phyloP scores from a whole-genome alignment of 2,329 filamentous ascomycete genomes.

The Epichloe scottii region DNA sequence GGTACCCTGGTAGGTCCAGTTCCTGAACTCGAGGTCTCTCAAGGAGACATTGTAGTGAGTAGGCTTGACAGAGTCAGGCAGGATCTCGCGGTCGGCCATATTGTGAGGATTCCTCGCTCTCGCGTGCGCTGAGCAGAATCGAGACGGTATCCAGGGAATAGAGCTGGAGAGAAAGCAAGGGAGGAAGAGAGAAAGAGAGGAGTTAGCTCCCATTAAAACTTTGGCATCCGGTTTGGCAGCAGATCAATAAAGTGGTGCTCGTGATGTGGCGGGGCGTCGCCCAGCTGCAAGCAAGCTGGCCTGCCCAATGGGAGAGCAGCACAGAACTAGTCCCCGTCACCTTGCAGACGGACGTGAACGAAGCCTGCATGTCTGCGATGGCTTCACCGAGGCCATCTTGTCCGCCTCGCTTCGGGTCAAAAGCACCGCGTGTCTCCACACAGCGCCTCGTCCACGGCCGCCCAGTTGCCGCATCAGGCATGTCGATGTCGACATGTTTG shows the following conservation, averaged over 20 bases:
- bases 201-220: not conserved
- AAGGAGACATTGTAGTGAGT: constrained; percentile 77
- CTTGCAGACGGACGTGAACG: no score
- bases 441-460: constrained; percentile 2
- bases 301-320: not conserved
- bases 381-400: not conserved
- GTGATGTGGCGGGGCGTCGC: not conserved
- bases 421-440: not conserved
- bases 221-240: not conserved
- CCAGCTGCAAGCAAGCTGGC: no score
- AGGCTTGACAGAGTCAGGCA: constrained; percentile 59
- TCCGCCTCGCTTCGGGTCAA: constrained; percentile 8
- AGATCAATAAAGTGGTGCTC: not conserved
- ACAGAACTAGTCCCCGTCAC: not conserved
- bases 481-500: constrained; percentile 3
- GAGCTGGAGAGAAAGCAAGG: constrained; percentile 9
- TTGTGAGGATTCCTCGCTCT: constrained; percentile 20
- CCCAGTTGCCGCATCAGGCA: constrained; percentile 11
- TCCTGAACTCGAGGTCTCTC: constrained; percentile 63
- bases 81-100: constrained; percentile 49
- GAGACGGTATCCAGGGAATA: constrained; percentile 15
- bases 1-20: constrained; percentile 68
- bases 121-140: constrained; percentile 24
- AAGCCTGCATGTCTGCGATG: not conserved
- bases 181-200: not conserved